Evolutionary conservation across 1,139 yeast species (phyloP).

Genomic region (Saccharomyces uvarum): DNA sequence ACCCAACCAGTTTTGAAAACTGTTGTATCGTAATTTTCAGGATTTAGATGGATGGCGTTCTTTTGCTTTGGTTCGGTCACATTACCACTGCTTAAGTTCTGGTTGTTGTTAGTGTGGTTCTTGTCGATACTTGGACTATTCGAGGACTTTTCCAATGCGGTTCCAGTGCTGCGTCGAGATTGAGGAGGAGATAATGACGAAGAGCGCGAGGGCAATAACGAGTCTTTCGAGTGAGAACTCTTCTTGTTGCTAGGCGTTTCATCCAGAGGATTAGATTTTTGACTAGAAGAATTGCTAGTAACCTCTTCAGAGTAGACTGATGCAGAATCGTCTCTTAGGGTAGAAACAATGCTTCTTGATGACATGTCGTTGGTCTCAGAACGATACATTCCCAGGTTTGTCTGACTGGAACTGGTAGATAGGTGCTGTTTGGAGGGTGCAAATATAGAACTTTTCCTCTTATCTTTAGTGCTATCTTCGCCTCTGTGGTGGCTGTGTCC

Average conservation of each 20-base stretch:
- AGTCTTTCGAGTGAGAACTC: not conserved
- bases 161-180: not conserved
- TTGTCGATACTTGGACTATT: not conserved
- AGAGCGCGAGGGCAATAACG: not conserved
- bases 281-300: constrained; percentile 3
- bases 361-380: constrained; percentile 6
- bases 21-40: constrained; percentile 34
- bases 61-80: not conserved
- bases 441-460: constrained; percentile 5
- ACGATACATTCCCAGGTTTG: not conserved
- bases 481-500: not conserved
- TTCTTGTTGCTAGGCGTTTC: not conserved
- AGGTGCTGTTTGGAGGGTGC: constrained; percentile 3
- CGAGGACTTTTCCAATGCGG: not conserved
- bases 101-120: constrained; percentile 1
- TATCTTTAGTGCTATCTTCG: not conserved
- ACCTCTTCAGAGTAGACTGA: constrained; percentile 8
- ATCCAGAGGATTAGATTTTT: not conserved
- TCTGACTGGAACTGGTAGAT: constrained; percentile 4
- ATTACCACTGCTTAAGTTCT: not conserved
- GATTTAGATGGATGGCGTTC: constrained; percentile 15
- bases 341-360: constrained; percentile 4
- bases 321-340: constrained; percentile 6
- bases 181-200: not conserved
- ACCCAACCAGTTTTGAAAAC: constrained; percentile 42